A percentile compares a stretch with the other conserved stretches of the same genome.
phyloP scores from a whole-genome alignment of 768 basidiomycete species.

The Candolleomyces efflorescens region DNA sequence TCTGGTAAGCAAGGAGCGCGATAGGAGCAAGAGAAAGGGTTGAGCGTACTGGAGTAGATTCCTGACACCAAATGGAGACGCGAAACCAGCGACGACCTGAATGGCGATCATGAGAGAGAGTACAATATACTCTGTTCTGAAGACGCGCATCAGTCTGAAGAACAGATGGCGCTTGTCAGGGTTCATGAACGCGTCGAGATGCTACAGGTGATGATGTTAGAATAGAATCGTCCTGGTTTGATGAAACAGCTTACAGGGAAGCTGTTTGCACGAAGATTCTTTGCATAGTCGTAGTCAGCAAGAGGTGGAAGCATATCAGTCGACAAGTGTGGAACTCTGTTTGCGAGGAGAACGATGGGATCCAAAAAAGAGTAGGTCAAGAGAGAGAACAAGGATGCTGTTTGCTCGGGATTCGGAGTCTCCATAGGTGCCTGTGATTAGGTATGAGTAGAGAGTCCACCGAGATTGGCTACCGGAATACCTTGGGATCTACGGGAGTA shows the following conservation, averaged over 20 bases:
- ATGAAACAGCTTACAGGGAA: slow-evolving; percentile 19
- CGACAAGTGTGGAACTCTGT: slow-evolving; percentile 40
- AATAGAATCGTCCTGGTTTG: neutral
- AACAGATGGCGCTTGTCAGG: slow-evolving; percentile 37
- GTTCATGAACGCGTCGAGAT: slow-evolving; percentile 34
- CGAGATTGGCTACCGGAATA: neutral
- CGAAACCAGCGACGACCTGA: slow-evolving; percentile 25
- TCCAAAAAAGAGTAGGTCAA: slow-evolving; percentile 54
- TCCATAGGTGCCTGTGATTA: slow-evolving; percentile 27
- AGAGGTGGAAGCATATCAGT: slow-evolving; percentile 58
- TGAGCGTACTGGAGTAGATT: slow-evolving; percentile 30
- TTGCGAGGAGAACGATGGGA: slow-evolving; percentile 43
- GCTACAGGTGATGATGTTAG: slow-evolving; percentile 14
- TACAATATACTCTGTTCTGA: slow-evolving; percentile 28
- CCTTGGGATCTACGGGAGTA: slow-evolving; percentile 13
- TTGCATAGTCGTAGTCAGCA: slow-evolving; percentile 54
- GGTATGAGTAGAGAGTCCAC: neutral
- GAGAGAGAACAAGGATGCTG: slow-evolving; percentile 40
- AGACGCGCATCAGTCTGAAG: slow-evolving; percentile 37
- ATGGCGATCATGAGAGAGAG: slow-evolving; percentile 25
- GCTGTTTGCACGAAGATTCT: slow-evolving; percentile 21
- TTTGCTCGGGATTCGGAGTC: slow-evolving; percentile 47
- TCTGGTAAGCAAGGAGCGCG: neutral
- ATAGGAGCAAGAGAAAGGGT: neutral
- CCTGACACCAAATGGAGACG: slow-evolving; percentile 35